phyloP scores from a whole-genome alignment of 805 yeast species.

The Barnettozyma sucrosica region DNA sequence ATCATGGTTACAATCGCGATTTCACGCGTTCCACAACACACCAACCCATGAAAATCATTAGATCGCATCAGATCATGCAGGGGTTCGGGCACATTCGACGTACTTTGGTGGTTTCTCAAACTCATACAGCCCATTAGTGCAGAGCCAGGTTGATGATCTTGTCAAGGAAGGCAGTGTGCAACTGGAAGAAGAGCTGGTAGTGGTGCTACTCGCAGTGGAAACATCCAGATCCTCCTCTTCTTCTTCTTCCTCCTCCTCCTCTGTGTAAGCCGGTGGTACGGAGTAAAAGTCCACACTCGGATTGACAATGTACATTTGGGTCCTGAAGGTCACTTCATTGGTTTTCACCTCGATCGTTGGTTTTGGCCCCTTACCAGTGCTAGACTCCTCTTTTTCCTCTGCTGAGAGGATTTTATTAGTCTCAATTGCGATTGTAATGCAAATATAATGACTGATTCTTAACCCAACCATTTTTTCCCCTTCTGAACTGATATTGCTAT shows the following conservation, averaged over 20 bases:
- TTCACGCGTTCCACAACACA: background rate
- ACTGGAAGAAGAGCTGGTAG: background rate
- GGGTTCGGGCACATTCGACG: background rate
- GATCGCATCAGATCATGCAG: background rate
- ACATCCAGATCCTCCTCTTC: background rate
- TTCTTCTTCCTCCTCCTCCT: background rate
- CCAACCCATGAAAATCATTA: background rate
- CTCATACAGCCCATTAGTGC: conserved; percentile 18
- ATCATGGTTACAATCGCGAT: background rate
- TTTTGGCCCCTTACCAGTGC: background rate
- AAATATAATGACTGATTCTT: conserved; percentile 13
- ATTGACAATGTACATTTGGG: conserved; percentile 14
- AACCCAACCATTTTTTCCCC: conserved; percentile 1
- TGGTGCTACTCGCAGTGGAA: background rate
- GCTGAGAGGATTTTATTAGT: background rate
- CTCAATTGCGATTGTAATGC: conserved; percentile 10
- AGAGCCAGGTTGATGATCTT: conserved; percentile 17
- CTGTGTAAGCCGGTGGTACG: conserved; percentile 13
- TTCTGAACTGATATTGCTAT: conserved; percentile 9
- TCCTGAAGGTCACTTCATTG: conserved; percentile 12
- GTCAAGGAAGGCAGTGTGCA: background rate
- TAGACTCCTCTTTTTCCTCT: background rate
- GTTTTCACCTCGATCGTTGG: background rate
- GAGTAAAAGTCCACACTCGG: conserved; percentile 4
- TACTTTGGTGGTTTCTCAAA: conserved; percentile 17